Conservation (phyloP, 2,329 filamentous ascomycete species). For the Cadophora luteo-olivacea region DNA sequence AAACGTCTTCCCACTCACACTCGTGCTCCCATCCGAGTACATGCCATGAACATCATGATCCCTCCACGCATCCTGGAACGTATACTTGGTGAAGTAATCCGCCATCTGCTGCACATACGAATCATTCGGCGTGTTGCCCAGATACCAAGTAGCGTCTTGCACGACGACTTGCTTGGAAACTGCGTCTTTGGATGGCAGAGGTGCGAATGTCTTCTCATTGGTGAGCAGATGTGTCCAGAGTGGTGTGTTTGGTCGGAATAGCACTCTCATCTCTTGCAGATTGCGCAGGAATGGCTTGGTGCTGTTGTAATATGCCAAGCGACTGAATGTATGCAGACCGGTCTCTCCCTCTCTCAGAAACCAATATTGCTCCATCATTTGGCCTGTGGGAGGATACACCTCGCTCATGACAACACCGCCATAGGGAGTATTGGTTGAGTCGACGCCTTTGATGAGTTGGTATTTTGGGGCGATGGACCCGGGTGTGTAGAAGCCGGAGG, state of each 20-base stretch:
- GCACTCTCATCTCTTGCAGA: constrained; percentile 64
- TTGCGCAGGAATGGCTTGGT: constrained; percentile 62
- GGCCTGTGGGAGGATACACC: constrained; percentile 62
- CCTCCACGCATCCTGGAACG: constrained; percentile 63
- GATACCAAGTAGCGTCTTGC: constrained; percentile 69
- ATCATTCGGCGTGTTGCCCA: constrained; percentile 60
- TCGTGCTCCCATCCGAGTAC: constrained; percentile 58
- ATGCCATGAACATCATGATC: constrained; percentile 63
- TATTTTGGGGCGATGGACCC: constrained; percentile 57
- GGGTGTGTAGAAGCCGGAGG: constrained; percentile 64
- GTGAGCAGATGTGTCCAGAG: constrained; percentile 70
- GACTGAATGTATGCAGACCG: constrained; percentile 65
- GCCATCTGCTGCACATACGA: constrained; percentile 61
- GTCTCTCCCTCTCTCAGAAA: constrained; percentile 68
- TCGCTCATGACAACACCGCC: constrained; percentile 66
- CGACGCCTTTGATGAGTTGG: constrained; percentile 57
- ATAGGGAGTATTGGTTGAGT: constrained; percentile 58
- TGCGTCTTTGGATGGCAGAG: constrained; percentile 54
- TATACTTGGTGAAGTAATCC: constrained; percentile 73
- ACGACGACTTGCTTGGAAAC: constrained; percentile 55
- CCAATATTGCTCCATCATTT: constrained; percentile 69
- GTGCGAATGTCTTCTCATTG: constrained; percentile 60
- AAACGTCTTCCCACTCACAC: constrained; percentile 57
- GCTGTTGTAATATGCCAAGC: constrained; percentile 65
- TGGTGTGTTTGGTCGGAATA: constrained; percentile 64